Conservation (phyloP, 2,329 filamentous ascomycete species). For the Alternaria burnsii region DNA sequence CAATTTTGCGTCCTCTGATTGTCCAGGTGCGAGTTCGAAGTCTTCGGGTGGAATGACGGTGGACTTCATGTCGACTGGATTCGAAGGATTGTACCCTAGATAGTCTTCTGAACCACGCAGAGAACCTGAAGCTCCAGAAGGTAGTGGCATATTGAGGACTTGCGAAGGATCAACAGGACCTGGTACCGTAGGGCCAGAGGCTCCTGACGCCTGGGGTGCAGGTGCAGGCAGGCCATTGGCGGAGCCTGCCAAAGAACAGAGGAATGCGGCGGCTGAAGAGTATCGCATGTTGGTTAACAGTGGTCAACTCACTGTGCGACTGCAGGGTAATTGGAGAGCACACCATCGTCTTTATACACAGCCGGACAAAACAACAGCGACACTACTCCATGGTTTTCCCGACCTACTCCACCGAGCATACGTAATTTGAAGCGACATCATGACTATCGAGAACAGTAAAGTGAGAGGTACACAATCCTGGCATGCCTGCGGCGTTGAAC, state of each 20-base stretch:
- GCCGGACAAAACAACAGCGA: background rate
- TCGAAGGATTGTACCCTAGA: conserved; percentile 45
- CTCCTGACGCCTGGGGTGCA: conserved; percentile 10
- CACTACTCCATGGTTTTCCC: background rate
- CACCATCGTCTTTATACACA: too few relatives aligned
- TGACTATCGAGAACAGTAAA: background rate
- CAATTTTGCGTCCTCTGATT: conserved; percentile 48
- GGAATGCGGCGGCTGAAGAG: conserved; percentile 1
- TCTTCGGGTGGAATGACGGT: conserved; percentile 47
- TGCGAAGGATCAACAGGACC: conserved; percentile 19
- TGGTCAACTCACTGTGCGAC: too few relatives aligned
- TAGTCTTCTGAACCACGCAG: conserved; percentile 46
- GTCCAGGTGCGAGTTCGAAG: conserved; percentile 49
- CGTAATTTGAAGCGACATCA: conserved; percentile 5
- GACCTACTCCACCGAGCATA: background rate
- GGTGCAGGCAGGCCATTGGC: conserved; percentile 14
- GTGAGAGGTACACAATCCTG: background rate
- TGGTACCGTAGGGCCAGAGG: conserved; percentile 4
- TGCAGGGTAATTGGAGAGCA: too few relatives aligned
- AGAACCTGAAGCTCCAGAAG: conserved; percentile 47
- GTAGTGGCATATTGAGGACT: conserved; percentile 21
- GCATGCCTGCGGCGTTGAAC: background rate
- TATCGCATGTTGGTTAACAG: conserved; percentile 1
- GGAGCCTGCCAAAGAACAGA: conserved; percentile 6
- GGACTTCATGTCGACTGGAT: conserved; percentile 41